Evolutionary conservation across 2,329 filamentous ascomycete species (phyloP).

Genomic region (Akanthomyces dipterigenus): DNA sequence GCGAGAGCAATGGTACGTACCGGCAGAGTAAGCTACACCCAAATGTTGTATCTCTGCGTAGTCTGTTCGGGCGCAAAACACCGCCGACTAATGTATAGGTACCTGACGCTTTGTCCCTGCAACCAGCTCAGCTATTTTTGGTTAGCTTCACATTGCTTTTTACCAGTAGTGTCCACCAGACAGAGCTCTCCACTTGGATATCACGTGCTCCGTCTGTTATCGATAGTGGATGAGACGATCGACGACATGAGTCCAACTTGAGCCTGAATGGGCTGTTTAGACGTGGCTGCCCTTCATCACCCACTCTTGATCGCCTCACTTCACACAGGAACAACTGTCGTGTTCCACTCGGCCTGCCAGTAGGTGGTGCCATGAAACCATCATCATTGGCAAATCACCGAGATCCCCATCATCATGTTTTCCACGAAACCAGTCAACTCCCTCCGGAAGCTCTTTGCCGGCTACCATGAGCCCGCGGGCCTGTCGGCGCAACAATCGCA

Average conservation of each 20-base stretch:
- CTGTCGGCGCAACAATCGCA: conserved; percentile 45
- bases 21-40: background rate
- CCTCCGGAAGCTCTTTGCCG: conserved; percentile 32
- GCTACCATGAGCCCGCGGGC: conserved; percentile 45
- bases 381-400: background rate
- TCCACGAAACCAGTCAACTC: conserved; percentile 31
- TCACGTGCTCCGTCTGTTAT: background rate
- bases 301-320: background rate
- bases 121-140: background rate
- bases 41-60: background rate
- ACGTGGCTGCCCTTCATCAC: background rate
- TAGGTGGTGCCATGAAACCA: conserved; percentile 2
- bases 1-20: background rate
- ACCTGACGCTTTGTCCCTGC: background rate
- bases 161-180: background rate
- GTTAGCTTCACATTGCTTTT: background rate
- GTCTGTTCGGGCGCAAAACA: background rate
- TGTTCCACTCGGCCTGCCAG: background rate
- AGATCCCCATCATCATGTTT: conserved; percentile 24
- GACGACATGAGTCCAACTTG: background rate
- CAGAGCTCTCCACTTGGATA: background rate
- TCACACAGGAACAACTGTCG: background rate
- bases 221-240: background rate
- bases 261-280: background rate
- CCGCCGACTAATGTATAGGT: background rate